Percentiles rank a stretch among this genome's conserved stretches.
These are phyloP conservation scores for Lasiodiplodia gonubiensis DNA, from an alignment of 2,329 filamentous ascomycete species.

Conservation along the genomic window DNA sequence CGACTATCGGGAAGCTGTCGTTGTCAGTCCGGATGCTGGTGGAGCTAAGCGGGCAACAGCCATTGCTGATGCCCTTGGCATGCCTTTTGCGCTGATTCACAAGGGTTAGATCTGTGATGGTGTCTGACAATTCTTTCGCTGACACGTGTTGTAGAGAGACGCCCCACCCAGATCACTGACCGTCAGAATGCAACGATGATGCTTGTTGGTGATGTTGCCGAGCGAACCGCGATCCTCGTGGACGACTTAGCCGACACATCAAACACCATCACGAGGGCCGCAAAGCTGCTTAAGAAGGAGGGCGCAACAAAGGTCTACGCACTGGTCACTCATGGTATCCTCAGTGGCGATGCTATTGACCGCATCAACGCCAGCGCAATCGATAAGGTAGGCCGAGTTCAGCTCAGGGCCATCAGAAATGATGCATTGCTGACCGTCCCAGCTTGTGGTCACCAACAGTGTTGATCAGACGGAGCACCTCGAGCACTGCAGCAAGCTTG, in stretches of 20 bases:
- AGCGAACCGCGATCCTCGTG: constrained; percentile 84
- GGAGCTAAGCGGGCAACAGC: constrained; percentile 95
- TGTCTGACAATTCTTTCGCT: neutral
- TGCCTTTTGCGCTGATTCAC: constrained; percentile 97
- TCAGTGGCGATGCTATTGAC: constrained; percentile 93
- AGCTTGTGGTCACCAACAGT: constrained; percentile 82
- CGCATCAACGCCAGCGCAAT: constrained; percentile 91
- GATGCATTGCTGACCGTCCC: constrained; percentile 1
- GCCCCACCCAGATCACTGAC: constrained; percentile 84
- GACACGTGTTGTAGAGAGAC: constrained; percentile 68
- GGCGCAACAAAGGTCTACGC: constrained; percentile 88
- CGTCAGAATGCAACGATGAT: constrained; percentile 86
- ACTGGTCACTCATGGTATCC: constrained; percentile 89
- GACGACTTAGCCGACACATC: constrained; percentile 96
- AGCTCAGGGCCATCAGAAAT: neutral
- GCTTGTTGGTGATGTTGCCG: constrained; percentile 84
- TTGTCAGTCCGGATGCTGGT: constrained; percentile 95
- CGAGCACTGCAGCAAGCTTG: constrained; percentile 80
- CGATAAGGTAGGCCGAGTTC: constrained; percentile 69
- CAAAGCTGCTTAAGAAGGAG: constrained; percentile 95
- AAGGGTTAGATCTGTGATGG: constrained; percentile 62
- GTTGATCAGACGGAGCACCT: constrained; percentile 87
- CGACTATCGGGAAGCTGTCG: constrained; percentile 82
- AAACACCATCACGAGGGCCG: constrained; percentile 95
- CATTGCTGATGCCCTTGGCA: constrained; percentile 89